Base-by-base conservation (phyloP, 345 rosid genomes). In the Eucalyptus brandiana region DNA sequence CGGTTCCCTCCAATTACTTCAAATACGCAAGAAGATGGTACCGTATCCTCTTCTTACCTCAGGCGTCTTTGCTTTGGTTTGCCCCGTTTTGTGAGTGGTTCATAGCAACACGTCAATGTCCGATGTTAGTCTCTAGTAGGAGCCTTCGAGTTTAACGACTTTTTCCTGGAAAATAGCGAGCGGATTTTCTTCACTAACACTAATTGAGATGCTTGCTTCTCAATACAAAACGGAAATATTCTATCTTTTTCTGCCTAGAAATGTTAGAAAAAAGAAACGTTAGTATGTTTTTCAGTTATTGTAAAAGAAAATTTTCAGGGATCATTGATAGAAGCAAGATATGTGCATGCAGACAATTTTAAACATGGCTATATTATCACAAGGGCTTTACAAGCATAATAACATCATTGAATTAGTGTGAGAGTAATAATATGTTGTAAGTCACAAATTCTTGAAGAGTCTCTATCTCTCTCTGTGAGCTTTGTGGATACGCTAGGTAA, bases 351-450 rank as follows among this genome's bases (percentile, higher is more conserved):
- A 7, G 37, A 8, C 37, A 65, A 65, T 32, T n/a, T 65, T 65
- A n/a, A 34, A 65, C 40, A 8, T 65, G 1, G 40, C 23, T 65
- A n/a, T 15, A 56, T 56, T 24, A 24, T 56, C 62, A 24, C 62
- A 56, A 56, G 30, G 1, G 30, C 13, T 56, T 56, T 24, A 26
- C 62, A 2, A 56, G 62, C 30, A 56, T 56, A 56, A 56, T 56
- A 56, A 56, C 30, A 56, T 10, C 3, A 56, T 56, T 4, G 30
- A 10, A 0, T 26, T 56, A 24, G 0, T 24, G 0, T 24, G 30
- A 56, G 14, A 9, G 12, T 24, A 56, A 56, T 56, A 24, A 26
- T 56, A 56, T 24, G 0, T 10, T 56, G 0, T 24, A 11, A 56
- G 30, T 0, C 11, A 56, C 1, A 26, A 24, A 56, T 56, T 24